phyloP scores from a whole-genome alignment of 2,329 filamentous ascomycete species.

The Trichoderma simmonsii region DNA sequence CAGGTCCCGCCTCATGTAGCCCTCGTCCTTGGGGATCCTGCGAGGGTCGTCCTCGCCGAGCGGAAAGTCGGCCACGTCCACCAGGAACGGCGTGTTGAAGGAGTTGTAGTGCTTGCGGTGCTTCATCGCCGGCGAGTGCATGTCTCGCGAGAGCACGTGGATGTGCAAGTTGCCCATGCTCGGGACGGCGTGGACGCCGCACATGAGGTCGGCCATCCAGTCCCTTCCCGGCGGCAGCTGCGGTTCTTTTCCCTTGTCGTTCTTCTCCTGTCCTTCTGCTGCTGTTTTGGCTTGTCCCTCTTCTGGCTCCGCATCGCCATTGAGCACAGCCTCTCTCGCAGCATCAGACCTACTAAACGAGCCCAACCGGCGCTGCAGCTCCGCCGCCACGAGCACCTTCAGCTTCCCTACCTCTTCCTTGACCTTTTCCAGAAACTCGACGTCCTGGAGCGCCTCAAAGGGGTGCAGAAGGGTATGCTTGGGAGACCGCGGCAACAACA shows the following conservation, averaged over 20 bases:
- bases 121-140: conserved; percentile 67
- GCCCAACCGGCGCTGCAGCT: conserved; percentile 69
- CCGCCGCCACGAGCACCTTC: conserved; percentile 63
- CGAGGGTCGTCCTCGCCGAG: conserved; percentile 63
- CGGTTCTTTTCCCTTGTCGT: background rate
- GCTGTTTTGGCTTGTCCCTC: conserved; percentile 21
- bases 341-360: conserved; percentile 60
- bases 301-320: conserved; percentile 47
- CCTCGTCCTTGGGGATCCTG: conserved; percentile 52
- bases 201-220: conserved; percentile 70
- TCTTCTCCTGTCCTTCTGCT: conserved; percentile 23
- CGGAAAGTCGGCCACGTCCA: conserved; percentile 76
- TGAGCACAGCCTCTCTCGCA: conserved; percentile 63
- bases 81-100: conserved; percentile 82
- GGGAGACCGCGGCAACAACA: conserved; percentile 76
- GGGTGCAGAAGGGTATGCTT: conserved; percentile 64
- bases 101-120: conserved; percentile 89
- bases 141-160: conserved; percentile 80
- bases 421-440: conserved; percentile 63
- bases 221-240: conserved; percentile 69
- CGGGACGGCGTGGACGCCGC: conserved; percentile 81
- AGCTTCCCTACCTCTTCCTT: conserved; percentile 60
- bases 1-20: conserved; percentile 64
- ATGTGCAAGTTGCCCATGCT: conserved; percentile 92
- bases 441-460: conserved; percentile 71